phyloP scores from a whole-genome alignment of 306 rosid species.

The Carpinus viminea region DNA sequence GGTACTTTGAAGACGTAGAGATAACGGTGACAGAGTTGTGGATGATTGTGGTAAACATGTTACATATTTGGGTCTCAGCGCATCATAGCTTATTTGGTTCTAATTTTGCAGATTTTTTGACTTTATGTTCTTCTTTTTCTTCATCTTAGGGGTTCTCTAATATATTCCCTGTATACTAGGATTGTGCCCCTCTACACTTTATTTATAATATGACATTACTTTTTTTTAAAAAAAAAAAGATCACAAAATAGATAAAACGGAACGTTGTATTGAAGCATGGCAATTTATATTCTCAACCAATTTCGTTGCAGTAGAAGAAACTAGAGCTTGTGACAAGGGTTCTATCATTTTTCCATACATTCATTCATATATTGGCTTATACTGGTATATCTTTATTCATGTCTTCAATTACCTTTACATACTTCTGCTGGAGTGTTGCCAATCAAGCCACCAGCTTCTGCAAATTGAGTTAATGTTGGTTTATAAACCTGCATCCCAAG shows the following conservation, averaged over 20 bases:
- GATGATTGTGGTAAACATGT: too few species aligned
- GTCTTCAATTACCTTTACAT: constrained; percentile 62
- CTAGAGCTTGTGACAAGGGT: background rate
- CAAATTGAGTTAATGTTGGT: constrained; percentile 72
- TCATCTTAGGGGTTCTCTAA: too few species aligned
- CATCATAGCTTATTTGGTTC: too few species aligned
- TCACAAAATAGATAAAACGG: background rate
- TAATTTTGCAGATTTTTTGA: too few species aligned
- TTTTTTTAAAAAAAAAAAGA: background rate
- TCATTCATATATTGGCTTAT: constrained; percentile 10
- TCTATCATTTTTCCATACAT: background rate
- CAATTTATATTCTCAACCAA: constrained; percentile 2
- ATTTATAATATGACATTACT: too few species aligned
- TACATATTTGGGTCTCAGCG: too few species aligned
- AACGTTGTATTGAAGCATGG: background rate
- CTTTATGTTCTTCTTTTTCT: too few species aligned
- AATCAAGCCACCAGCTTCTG: constrained; percentile 71
- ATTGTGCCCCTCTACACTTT: too few species aligned
- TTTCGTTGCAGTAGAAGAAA: background rate
- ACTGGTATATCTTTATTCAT: constrained; percentile 4
- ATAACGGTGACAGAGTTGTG: too few species aligned
- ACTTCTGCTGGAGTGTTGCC: constrained; percentile 91
- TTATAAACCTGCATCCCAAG: constrained; percentile 62
- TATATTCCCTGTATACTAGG: too few species aligned
- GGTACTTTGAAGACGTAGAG: too few species aligned